Conservation (phyloP, 768 basidiomycete species). For the Termitomyces bulborhizus region DNA sequence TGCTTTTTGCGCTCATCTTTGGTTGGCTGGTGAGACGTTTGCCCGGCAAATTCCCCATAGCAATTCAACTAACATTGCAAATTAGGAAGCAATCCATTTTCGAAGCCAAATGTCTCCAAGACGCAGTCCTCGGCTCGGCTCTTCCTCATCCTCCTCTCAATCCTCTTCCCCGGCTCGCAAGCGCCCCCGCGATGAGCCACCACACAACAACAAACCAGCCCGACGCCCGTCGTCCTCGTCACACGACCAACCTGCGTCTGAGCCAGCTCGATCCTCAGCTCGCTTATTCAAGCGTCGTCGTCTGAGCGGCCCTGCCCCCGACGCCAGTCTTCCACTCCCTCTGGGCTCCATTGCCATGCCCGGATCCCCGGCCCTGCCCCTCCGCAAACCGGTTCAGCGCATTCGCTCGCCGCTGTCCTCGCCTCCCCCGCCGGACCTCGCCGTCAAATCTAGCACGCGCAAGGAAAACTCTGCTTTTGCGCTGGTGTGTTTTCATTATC, state of each 20-base stretch:
- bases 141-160: background rate
- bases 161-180: background rate
- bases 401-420: background rate
- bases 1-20: too few species aligned
- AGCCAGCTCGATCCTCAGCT: background rate
- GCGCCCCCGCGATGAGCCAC: background rate
- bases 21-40: too few species aligned
- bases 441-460: background rate
- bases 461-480: background rate
- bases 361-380: background rate
- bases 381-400: background rate
- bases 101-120: background rate
- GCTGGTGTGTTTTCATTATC: background rate
- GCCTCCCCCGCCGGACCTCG: background rate
- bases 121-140: background rate
- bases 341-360: background rate
- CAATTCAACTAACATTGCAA: too few species aligned
- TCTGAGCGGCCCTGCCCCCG: background rate
- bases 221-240: too few species aligned
- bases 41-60: too few species aligned
- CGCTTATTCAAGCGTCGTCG: background rate
- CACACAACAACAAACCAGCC: background rate
- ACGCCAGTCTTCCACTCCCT: background rate
- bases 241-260: background rate
- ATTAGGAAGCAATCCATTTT: too few species aligned